Evolutionary conservation across 1,284 basidiomycete species (phyloP).

Genomic region (Sanghuangporus weigelae): DNA sequence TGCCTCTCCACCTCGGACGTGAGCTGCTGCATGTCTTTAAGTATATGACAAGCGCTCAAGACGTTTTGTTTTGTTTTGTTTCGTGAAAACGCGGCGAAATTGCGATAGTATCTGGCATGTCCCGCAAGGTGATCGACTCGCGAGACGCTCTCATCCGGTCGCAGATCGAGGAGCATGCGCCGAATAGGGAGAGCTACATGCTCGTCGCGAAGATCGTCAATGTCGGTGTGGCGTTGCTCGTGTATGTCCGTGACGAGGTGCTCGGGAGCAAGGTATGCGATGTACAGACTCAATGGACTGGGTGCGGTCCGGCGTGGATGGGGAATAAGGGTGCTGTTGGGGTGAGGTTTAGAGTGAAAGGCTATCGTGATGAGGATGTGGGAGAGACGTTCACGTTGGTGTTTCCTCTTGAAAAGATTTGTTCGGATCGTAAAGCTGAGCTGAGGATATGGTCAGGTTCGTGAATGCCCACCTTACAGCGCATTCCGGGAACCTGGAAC

Average conservation of each 20-base stretch:
- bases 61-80: not conserved
- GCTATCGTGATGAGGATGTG: slow-evolving; percentile 40
- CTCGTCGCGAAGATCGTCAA: slow-evolving; percentile 72
- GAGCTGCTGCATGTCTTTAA: slow-evolving; percentile 26
- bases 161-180: slow-evolving; percentile 64
- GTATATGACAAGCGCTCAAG: slow-evolving; percentile 6
- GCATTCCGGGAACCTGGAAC: slow-evolving; percentile 66
- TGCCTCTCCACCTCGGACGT: slow-evolving; percentile 80
- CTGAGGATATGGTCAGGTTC: slow-evolving; percentile 52
- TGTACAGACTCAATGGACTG: slow-evolving; percentile 73
- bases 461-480: slow-evolving; percentile 90
- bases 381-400: slow-evolving; percentile 82
- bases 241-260: slow-evolving; percentile 73
- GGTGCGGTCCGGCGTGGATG: slow-evolving; percentile 74
- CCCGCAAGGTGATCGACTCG: slow-evolving; percentile 54
- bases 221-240: slow-evolving; percentile 74
- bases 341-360: slow-evolving; percentile 71
- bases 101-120: slow-evolving; percentile 55
- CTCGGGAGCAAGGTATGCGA: slow-evolving; percentile 56
- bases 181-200: slow-evolving; percentile 62
- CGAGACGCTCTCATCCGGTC: slow-evolving; percentile 59
- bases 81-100: not conserved
- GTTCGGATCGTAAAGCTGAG: slow-evolving; percentile 1
- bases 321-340: slow-evolving; percentile 97
- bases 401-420: not conserved